Evolutionary conservation across 495 filamentous ascomycete species (phyloP), one percentile per base, ranked within the genome.

Genomic region (Penicillium turbatum): DNA sequence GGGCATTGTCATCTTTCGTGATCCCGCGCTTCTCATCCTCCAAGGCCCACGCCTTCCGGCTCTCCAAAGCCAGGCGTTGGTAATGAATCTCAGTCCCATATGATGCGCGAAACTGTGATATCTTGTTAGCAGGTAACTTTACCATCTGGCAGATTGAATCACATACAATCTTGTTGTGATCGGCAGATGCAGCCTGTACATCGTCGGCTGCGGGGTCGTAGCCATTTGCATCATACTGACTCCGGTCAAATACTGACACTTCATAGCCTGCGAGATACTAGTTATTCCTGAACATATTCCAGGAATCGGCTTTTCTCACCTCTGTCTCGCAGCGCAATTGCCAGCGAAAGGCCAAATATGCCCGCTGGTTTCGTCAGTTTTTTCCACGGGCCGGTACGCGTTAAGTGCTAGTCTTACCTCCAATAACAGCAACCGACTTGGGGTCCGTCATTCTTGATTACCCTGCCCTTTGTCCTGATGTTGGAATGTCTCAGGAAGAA

Each of bases 81-180:
- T 61, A 61, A 19, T 61, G 58, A 29, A 50, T 32, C 30, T 61
- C 46, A 7, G 43, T 57, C 5, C 58, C 58, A 45, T 61, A 61
- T 1, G 54, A 61, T 15, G 58, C 58, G 21, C 58, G 58, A 13
- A 57, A 61, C 58, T 61, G 31, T 8, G 7, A 5, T 1, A 24
- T 24, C 21, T 24, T 4, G 21, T 24, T 24, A n/a, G n/a, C 21
- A 24, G 21, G n/a, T n/a, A n/a, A n/a, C n/a, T n/a, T n/a, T n/a
- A n/a, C n/a, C 4, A 24, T 24, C 21, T 2, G 16, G 21, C 29
- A 11, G 31, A 15, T 12, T 6, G 10, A 19, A 13, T 27, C n/a
- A 16, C 57, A 19, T 24, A 59, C 57, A 3, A 59, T 59, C 30
- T 59, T 59, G 52, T 59, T 59, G 16, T 55, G 47, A 34, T 59